Conservation (phyloP, 176 grass and related monocot species). For the Lolium perenne region DNA sequence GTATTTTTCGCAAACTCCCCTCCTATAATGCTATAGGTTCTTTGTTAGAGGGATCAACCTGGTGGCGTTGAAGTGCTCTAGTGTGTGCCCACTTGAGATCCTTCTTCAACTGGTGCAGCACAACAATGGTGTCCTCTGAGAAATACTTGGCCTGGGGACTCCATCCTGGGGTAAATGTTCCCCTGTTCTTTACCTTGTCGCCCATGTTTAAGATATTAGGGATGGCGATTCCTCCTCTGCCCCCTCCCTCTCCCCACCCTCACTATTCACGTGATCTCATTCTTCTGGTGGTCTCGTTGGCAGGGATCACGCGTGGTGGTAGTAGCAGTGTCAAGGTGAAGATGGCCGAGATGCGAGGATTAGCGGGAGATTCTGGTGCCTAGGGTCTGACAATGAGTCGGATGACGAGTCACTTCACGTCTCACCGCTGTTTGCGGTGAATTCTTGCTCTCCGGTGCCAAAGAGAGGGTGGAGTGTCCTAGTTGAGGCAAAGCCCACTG, state of each 20-base stretch:
- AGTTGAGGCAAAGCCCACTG: too few relatives aligned
- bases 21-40: not conserved
- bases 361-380: not conserved
- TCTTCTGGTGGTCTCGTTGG: not conserved
- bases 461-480: too few relatives aligned
- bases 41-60: conserved; percentile 35
- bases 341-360: too few relatives aligned
- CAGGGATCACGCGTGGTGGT: too few relatives aligned
- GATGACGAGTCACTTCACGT: too few relatives aligned
- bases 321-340: too few relatives aligned
- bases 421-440: too few relatives aligned
- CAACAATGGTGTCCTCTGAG: conserved; percentile 54
- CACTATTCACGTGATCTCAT: too few relatives aligned
- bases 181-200: conserved; percentile 62
- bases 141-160: conserved; percentile 52
- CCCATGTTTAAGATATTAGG: conserved; percentile 46
- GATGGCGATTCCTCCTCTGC: too few relatives aligned
- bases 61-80: conserved; percentile 68
- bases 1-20: not conserved
- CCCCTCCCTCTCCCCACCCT: too few relatives aligned
- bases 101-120: conserved; percentile 82
- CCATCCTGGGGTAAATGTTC: conserved; percentile 59
- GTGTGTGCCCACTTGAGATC: conserved; percentile 54
- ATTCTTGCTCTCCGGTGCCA: too few relatives aligned
- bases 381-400: too few relatives aligned